Evolutionary conservation across 164 flowering plant genomes (phyloP).

Genomic region (grape (Vitis vinifera)): DNA sequence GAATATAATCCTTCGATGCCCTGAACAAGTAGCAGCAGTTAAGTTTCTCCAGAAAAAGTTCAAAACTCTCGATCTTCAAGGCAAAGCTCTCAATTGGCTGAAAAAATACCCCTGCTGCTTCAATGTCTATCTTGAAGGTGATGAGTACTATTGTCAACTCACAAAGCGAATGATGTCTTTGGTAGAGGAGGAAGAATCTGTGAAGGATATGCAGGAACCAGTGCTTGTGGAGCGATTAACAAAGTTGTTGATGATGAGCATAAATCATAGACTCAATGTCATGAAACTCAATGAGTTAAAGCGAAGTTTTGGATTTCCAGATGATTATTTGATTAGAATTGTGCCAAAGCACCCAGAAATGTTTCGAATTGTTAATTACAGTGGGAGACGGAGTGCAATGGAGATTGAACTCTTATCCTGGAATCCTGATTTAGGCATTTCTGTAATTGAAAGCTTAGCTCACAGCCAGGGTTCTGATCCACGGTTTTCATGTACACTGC

Average conservation of each 20-base stretch:
- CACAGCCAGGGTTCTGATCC: slow-evolving; percentile 43
- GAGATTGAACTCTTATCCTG: slow-evolving; percentile 82
- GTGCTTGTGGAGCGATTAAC: slow-evolving; percentile 56
- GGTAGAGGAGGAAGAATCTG: slow-evolving; percentile 78
- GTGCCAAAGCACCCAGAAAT: slow-evolving; percentile 68
- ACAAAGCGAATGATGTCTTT: slow-evolving; percentile 78
- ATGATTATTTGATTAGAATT: slow-evolving; percentile 80
- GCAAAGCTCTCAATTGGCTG: slow-evolving; percentile 88
- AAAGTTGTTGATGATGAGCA: slow-evolving; percentile 74
- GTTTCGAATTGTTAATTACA: slow-evolving; percentile 63
- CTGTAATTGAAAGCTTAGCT: slow-evolving; percentile 59
- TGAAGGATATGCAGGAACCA: slow-evolving; percentile 61
- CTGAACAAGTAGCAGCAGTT: slow-evolving; percentile 53
- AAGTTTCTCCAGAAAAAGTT: slow-evolving; percentile 77
- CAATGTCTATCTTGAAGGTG: slow-evolving; percentile 48
- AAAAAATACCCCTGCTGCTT: slow-evolving; percentile 91
- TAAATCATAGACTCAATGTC: slow-evolving; percentile 63
- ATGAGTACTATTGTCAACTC: slow-evolving; percentile 52
- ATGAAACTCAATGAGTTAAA: slow-evolving; percentile 72
- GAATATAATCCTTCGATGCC: slow-evolving; percentile 76
- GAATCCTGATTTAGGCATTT: slow-evolving; percentile 62
- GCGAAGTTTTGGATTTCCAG: slow-evolving; percentile 81
- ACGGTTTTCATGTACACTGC: slow-evolving; percentile 65
- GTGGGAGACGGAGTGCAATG: slow-evolving; percentile 67
- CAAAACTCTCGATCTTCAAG: slow-evolving; percentile 89